A percentile compares a stretch with the other conserved stretches of the same genome.
phyloP scores from a whole-genome alignment of 1,284 basidiomycete genomes.

The Naganishia sp. region DNA sequence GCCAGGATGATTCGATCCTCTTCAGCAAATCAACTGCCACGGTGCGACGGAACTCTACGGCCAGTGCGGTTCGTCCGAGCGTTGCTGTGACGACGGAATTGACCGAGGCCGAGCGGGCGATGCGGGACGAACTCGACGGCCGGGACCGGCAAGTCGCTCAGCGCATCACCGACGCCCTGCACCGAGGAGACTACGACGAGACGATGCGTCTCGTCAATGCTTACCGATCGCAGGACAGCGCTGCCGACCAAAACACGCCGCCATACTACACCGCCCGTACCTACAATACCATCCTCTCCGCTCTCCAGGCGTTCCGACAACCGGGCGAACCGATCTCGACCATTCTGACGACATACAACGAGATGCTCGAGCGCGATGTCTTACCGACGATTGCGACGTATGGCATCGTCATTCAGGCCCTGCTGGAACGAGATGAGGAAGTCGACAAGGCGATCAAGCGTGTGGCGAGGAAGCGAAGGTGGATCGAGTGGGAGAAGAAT shows the following conservation, averaged over 20 bases:
- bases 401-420: conserved; percentile 65
- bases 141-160: neutral
- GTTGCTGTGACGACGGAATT: neutral
- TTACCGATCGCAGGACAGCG: conserved; percentile 20
- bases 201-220: conserved; percentile 5
- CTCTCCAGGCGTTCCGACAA: conserved; percentile 59
- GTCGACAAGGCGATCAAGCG: conserved; percentile 59
- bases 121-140: conserved; percentile 9
- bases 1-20: neutral
- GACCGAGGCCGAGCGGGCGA: conserved; percentile 3
- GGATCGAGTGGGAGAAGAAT: conserved; percentile 24
- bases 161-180: conserved; percentile 14
- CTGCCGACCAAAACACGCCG: conserved; percentile 35
- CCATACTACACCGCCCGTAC: conserved; percentile 50
- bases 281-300: conserved; percentile 69
- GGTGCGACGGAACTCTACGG: conserved; percentile 12
- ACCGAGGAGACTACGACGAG: neutral
- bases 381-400: conserved; percentile 71
- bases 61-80: neutral
- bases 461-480: conserved; percentile 9
- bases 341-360: conserved; percentile 72
- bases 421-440: conserved; percentile 73
- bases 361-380: conserved; percentile 68
- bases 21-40: neutral
- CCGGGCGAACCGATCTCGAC: conserved; percentile 62